These are phyloP conservation scores for Boechera retrofracta DNA, from an alignment of 345 rosid species.

Conservation along the genomic window DNA sequence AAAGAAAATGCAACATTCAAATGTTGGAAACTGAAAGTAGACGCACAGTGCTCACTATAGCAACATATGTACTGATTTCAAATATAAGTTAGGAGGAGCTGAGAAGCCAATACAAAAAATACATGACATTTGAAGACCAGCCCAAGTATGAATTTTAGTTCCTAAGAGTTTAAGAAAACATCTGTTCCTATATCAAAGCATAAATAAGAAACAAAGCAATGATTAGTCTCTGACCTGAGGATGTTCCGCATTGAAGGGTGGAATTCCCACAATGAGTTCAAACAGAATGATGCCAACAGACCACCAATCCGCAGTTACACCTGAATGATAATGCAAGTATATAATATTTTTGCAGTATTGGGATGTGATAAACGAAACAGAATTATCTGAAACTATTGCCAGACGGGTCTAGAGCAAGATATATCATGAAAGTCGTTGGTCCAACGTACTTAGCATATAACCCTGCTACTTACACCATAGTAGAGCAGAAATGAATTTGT, in stretches of 20 bases:
- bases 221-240: conserved; percentile 46
- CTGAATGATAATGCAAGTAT: conserved; percentile 53
- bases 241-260: conserved; percentile 94
- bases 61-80: conserved; percentile 19
- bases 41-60: background rate
- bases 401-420: background rate
- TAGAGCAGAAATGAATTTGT: background rate
- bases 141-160: background rate
- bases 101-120: background rate
- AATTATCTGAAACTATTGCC: conserved; percentile 21
- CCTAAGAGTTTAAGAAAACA: conserved; percentile 25
- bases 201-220: conserved; percentile 24
- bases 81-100: background rate
- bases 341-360: background rate
- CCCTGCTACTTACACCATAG: conserved; percentile 11
- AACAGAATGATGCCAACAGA: conserved; percentile 95
- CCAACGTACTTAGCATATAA: conserved; percentile 8
- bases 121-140: background rate
- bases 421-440: conserved; percentile 6
- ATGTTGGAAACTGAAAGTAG: conserved; percentile 21
- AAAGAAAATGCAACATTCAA: conserved; percentile 30
- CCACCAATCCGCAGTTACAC: conserved; percentile 99
- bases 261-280: conserved; percentile 95
- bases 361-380: conserved; percentile 28
- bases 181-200: conserved; percentile 13